Evolutionary conservation across 1,139 yeast genomes (phyloP), one percentile per base, ranked within the genome.

Genomic region (Yamadazyma oceani): DNA sequence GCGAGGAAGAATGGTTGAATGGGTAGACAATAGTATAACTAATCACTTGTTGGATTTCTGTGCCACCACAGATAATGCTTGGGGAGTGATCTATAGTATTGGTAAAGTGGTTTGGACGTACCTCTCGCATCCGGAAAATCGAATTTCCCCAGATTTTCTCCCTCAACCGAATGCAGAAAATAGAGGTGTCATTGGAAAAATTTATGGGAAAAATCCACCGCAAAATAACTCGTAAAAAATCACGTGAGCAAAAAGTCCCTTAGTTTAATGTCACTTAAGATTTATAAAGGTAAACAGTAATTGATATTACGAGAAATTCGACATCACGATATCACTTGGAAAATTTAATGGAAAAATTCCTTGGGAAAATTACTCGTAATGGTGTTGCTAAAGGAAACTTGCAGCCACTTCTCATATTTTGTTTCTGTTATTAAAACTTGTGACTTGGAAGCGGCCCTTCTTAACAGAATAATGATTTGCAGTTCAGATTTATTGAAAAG

Each of bases 301-400:
- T 12, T 7, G 14, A 27, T 8, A 27, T 16, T 16, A 28, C 23
- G 31, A 17, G 31, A 6, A 27, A 7, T 24, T n/a, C n/a, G 26
- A 24, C 5, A 5, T 5, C 12, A 24, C 6, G 22, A 6, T 19
- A 4, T 7, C 15, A 10, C n/a, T n/a, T 14, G 40, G 37, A 37
- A 37, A 33, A 31, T 17, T 37, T 37, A 29, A 24, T 37, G 40
- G 40, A 37, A 37, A 4, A 19, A 16, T 33, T 9, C 17, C 3
- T 6, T 6, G 15, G 39, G 39, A 37, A 37, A 29, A 16, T 19
- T 25, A 32, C 39, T 37, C 39, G 39, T 34, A 37, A 36, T 19
- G 21, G 8, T 19, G 5, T 19, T 5, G 21, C 8, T 6, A 19
- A 19, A 19, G 21, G 21, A 19, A 19, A 19, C 21, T 19, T 19